Evolutionary conservation across 2,329 filamentous ascomycete genomes (phyloP).

Genomic region (Dactylellina sp.): DNA sequence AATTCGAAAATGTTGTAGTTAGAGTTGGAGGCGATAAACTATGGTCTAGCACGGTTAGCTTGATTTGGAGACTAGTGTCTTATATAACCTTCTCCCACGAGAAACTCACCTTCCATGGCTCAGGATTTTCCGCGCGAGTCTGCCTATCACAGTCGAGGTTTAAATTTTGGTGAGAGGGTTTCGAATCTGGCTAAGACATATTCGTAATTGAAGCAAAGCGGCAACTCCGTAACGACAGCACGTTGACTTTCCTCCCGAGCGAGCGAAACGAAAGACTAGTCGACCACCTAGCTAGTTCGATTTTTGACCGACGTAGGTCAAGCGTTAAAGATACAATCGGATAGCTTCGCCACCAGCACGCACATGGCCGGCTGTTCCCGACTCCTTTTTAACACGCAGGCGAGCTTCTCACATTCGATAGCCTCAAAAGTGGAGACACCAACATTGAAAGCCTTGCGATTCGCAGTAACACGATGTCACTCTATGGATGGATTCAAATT

Average conservation of each 20-base stretch:
- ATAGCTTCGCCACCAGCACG: not conserved
- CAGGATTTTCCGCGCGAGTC: constrained; percentile 44
- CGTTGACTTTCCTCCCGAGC: constrained; percentile 27
- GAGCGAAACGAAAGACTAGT: constrained; percentile 2
- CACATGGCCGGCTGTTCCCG: constrained; percentile 9
- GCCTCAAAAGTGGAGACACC: constrained; percentile 15
- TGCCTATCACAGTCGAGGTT: constrained; percentile 37
- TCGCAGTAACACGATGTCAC: constrained; percentile 2
- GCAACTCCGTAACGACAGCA: constrained; percentile 21
- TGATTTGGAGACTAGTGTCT: no score
- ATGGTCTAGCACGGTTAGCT: no score
- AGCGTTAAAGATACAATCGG: not conserved
- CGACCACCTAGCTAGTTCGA: constrained; percentile 7
- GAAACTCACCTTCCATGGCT: not conserved
- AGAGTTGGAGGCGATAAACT: no score
- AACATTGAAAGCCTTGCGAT: constrained; percentile 28
- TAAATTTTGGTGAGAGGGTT: constrained; percentile 10
- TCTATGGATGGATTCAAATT: constrained; percentile 12
- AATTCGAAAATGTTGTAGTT: no score
- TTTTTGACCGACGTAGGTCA: constrained; percentile 23
- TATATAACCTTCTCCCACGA: no score
- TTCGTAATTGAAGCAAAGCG: constrained; percentile 15
- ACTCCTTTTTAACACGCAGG: not conserved
- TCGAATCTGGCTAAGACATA: not conserved
- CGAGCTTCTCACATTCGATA: not conserved